Percentiles rank a stretch among this genome's conserved stretches.
These are phyloP conservation scores for Umbelopsis isabellina DNA, from an alignment of 192 early-diverging fungal species.

Conservation along the genomic window DNA sequence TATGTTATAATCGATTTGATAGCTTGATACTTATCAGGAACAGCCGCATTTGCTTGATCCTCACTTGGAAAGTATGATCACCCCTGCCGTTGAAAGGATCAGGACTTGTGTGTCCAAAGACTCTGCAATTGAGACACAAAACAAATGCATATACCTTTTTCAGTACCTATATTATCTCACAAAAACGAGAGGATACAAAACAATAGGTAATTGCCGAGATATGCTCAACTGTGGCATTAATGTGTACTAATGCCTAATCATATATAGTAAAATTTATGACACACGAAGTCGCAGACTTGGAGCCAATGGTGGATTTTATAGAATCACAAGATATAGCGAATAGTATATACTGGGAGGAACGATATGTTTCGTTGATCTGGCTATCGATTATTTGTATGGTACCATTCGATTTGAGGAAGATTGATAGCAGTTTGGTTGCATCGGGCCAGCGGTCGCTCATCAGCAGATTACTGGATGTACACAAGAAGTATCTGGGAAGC, in stretches of 20 bases:
- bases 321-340: constrained; percentile 28
- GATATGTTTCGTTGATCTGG: constrained; percentile 89
- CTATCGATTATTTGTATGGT: constrained; percentile 94
- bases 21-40: constrained; percentile 73
- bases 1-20: background rate
- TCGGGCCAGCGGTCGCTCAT: constrained; percentile 59
- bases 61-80: constrained; percentile 67
- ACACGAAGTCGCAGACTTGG: constrained; percentile 87
- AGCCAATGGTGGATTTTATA: constrained; percentile 82
- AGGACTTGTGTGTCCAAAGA: constrained; percentile 43
- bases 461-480: constrained; percentile 65
- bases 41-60: constrained; percentile 77
- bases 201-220: constrained; percentile 57
- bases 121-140: background rate
- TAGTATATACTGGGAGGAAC: constrained; percentile 67
- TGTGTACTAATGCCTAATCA: background rate
- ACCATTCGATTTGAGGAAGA: constrained; percentile 88
- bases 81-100: constrained; percentile 60
- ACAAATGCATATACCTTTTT: constrained; percentile 12
- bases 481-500: constrained; percentile 66
- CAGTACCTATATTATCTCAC: constrained; percentile 69
- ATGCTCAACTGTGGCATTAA: background rate
- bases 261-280: constrained; percentile 83
- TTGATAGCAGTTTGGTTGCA: constrained; percentile 68
- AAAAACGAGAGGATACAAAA: constrained; percentile 91